Base-by-base conservation (phyloP, 1,284 basidiomycete genomes). In the Ustanciosporium gigantosporum region DNA sequence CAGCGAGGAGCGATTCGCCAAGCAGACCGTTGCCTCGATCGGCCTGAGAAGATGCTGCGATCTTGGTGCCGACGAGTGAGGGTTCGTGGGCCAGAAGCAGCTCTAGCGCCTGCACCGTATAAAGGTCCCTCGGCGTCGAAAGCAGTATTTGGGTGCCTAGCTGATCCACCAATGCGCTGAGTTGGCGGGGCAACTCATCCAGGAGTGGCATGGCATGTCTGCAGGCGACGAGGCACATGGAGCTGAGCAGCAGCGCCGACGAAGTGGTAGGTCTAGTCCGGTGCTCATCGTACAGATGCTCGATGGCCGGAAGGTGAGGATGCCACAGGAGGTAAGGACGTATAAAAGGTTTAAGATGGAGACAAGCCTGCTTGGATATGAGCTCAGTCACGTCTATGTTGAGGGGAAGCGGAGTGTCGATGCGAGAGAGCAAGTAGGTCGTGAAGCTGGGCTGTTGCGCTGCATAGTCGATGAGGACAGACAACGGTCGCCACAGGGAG, bases 391-490 rank as follows among this genome's bases (percentile, higher is more conserved):
- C 47, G 47, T 59, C 50, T 31, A 65, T 46, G 20, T 44, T 35
- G 9, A 36, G 23, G 50, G 37, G 19, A 16, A 34, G 31, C 36
- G 46, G 29, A n/a, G n/a, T 15, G 22, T 53, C 50, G 50, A 58
- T 53, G 41, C 55, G 49, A 38, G 23, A 31, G 34, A 59, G 37
- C 4, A 65, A 50, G n/a, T 65, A 59, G 25, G 36, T 44, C 31
- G 43, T 55, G 35, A 65, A 65, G 44, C 48, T 50, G 22, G 55
- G 50, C 24, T 65, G 61, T 27, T 55, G 55, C 1, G 61, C 55
- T 23, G 61, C 61, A 31, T 65, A 65, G 47, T 55, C 61, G 43
- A 65, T 55, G 29, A 65, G 45, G n/a, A 65, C 55, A 4, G 61
- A 59, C 15, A 65, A 29, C 1, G 61, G 61, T 36, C 55, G 41